Evolutionary conservation across 1,139 yeast species (phyloP).

Genomic region (Kodamaea plutei): DNA sequence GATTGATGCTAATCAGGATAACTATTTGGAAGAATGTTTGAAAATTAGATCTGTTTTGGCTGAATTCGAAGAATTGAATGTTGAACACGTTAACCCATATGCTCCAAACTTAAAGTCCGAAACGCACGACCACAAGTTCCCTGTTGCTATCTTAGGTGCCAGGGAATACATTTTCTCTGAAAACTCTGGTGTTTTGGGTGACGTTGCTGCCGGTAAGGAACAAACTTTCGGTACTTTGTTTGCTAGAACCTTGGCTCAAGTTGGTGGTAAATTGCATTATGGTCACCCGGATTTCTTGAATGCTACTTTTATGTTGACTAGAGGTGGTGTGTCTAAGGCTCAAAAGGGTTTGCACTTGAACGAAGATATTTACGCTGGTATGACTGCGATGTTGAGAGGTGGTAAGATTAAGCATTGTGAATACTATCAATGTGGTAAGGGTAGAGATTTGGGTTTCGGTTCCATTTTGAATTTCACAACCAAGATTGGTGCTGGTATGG

Average conservation of each 20-base stretch:
- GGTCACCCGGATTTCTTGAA: conserved; percentile 99
- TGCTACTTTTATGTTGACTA: conserved; percentile 89
- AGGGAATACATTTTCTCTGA: conserved; percentile 99
- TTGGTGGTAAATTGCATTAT: conserved; percentile 98
- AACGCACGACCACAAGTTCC: conserved; percentile 46
- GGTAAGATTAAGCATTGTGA: conserved; percentile 99
- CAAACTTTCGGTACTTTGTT: conserved; percentile 98
- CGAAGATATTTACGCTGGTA: conserved; percentile 99
- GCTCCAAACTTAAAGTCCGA: conserved; percentile 54
- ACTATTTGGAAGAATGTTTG: conserved; percentile 95
- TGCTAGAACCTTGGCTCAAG: conserved; percentile 95
- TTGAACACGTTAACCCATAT: conserved; percentile 79
- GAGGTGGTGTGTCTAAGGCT: conserved; percentile 99
- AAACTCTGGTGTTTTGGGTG: conserved; percentile 98
- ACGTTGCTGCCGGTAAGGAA: conserved; percentile 99
- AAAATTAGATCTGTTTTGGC: conserved; percentile 96
- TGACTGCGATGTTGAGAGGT: conserved; percentile 96
- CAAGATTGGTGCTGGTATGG: conserved; percentile 99
- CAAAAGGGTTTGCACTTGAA: conserved; percentile 97
- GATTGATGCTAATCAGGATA: conserved; percentile 98
- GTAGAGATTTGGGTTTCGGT: conserved; percentile 99
- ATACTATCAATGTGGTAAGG: conserved; percentile 99
- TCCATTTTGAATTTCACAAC: conserved; percentile 98
- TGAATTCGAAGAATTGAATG: conserved; percentile 93
- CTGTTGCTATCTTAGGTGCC: conserved; percentile 98